Evolutionary conservation across 2,329 filamentous ascomycete genomes (phyloP), one percentile per base, ranked within the genome.

Genomic region (Zalaria sp.): DNA sequence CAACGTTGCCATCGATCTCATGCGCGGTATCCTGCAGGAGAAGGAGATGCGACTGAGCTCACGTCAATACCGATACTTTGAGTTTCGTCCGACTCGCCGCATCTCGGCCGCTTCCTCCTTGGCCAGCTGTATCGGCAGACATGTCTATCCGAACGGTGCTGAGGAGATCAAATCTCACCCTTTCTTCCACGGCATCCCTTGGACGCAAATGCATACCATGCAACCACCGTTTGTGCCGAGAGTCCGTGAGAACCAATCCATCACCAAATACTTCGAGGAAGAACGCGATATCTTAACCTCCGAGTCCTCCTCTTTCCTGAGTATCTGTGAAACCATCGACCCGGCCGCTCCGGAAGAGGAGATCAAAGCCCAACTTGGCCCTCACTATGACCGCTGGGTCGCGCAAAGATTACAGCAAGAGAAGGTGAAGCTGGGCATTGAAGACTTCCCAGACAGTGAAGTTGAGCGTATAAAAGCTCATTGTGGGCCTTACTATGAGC

Each of bases 191-290:
- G 76, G 77, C 39, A 75, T 93, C 10, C 73, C 76, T 1, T 96
- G 86, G 91, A 75, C 82, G 9, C 73, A 73, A 1, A 61, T 94
- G 10, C 82, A 91, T 53, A 62, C 72, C 29, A 72, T 76, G 42
- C 66, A 67, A 5, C 88, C 89, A 1, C 88, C 88, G 0, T 89
- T 93, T 53, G 67, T 93, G 1, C 89, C 89, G 0, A 71, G 77
- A 6, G 78, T 95, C 25, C 55, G 58, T 7, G 58, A 61, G 32
- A 57, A 59, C 25, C 66, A 69, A 46, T 54, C 58, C 9, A 66
- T 71, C 55, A 91, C 87, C 1, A 84, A 82, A 53, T 96, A 94
- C 57, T 96, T 96, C 55, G 84, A 94, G 44, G 81, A 87, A 39
- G 83, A 86, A 48, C 77, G 83, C 34, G 69, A 80, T 27, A 76